Conservation (phyloP, 352 stramenopile genomes). For the Globisporangium irregulare region DNA sequence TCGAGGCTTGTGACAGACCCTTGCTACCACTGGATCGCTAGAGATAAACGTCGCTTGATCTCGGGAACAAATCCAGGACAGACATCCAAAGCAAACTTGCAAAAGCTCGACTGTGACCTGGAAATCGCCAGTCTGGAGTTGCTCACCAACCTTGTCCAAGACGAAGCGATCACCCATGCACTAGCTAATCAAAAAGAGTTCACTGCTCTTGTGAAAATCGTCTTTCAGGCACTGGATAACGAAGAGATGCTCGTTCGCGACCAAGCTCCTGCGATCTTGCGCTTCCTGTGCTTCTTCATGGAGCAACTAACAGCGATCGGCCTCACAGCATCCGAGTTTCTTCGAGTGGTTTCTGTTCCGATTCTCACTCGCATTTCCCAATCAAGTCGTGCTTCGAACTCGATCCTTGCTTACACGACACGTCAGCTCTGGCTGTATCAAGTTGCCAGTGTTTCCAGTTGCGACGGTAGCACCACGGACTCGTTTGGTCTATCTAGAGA, state of each 20-base stretch:
- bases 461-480: neutral
- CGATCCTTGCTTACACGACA: neutral
- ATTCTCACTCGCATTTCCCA: constrained; percentile 1
- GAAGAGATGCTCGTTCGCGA: neutral
- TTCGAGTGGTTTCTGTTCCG: neutral
- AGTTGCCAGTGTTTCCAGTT: neutral
- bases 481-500: neutral
- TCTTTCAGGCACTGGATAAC: neutral
- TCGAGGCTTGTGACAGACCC: neutral
- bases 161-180: neutral
- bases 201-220: neutral
- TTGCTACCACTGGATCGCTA: constrained; percentile 15
- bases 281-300: constrained; percentile 14
- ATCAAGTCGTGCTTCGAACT: neutral
- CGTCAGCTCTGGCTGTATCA: constrained; percentile 14
- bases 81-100: neutral
- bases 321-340: neutral
- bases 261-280: neutral
- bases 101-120: neutral
- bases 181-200: neutral
- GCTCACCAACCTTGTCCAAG: constrained; percentile 8
- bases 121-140: constrained; percentile 2
- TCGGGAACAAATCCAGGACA: neutral
- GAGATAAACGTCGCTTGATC: neutral
- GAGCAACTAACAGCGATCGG: constrained; percentile 6